Base-by-base conservation (phyloP, 2,329 filamentous ascomycete species). In the Fonsecaea multimorphosa region DNA sequence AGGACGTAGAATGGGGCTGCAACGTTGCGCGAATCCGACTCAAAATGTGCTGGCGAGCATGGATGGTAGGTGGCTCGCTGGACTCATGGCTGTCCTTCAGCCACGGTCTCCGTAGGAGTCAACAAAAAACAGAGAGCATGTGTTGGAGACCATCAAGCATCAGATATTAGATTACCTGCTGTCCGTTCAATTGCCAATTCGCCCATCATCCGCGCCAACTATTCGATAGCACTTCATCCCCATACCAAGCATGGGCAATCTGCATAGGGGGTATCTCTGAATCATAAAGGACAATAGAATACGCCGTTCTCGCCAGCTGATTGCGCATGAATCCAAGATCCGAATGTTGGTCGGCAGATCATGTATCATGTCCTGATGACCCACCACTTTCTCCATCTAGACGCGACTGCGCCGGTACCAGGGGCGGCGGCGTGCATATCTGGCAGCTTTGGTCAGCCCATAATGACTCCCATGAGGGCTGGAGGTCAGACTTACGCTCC, bases 371-470 rank as follows among this genome's bases (percentile, higher is more conserved):
- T n/a, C 36, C 14, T 49, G 52, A 36, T 31, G 34, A 24, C 31
- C 6, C 16, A 9, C 27, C 46, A n/a, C 34, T n/a, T 19, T 19
- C n/a, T 56, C 40, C 44, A 38, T 51, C 55, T 56, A 67, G 54
- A 65, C 62, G 29, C 62, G 65, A 52, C 55, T 67, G 61, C 65
- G 58, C 32, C 55, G 61, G 55, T 58, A 67, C 61, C 65, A 67
- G 49, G 29, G 29, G 3, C 44, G 65, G 38, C 65, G 58, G 29
- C 65, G 65, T 59, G 51, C 44, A 34, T 63, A 60, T 14, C 61
- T 64, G 40, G 8, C 19, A 19, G 19, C 29, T 9, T 49, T 24
- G 38, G 57, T 67, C 40, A 64, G 61, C 54, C 58, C 51, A 53
- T 31, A 56, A 36, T 22, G 27, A 62, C n/a, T 14, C 32, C 40